Conservation (phyloP, 2,329 filamentous ascomycete genomes). For the Colletotrichum horii region DNA sequence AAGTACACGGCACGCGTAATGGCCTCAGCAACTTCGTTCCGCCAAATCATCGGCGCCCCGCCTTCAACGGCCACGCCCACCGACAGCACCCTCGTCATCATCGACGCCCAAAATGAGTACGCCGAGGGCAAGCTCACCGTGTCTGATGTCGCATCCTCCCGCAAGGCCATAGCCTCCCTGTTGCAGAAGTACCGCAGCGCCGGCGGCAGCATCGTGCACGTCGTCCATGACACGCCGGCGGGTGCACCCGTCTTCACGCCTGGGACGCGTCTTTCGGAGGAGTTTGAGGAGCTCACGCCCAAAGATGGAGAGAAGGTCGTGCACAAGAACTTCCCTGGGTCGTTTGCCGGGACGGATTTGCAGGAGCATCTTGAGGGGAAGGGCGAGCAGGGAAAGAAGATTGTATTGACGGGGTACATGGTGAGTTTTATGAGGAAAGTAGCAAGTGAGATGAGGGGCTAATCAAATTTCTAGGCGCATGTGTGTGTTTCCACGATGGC, state of each 20-base stretch:
- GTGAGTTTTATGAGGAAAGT: conserved; percentile 29
- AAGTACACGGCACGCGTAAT: neutral
- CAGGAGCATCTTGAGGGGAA: conserved; percentile 54
- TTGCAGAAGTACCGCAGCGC: conserved; percentile 65
- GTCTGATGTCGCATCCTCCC: conserved; percentile 55
- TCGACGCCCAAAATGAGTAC: conserved; percentile 76
- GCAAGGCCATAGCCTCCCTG: conserved; percentile 60
- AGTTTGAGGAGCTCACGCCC: conserved; percentile 65
- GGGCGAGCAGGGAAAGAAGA: conserved; percentile 59
- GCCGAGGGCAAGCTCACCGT: conserved; percentile 62
- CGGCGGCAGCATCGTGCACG: conserved; percentile 59
- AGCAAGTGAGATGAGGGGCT: neutral
- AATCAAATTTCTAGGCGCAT: conserved; percentile 55
- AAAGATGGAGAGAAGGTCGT: conserved; percentile 61
- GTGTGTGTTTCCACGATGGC: conserved; percentile 69
- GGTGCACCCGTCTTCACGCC: conserved; percentile 72
- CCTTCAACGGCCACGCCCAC: conserved; percentile 59
- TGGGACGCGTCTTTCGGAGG: conserved; percentile 61
- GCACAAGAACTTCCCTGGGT: conserved; percentile 61
- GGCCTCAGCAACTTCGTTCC: conserved; percentile 36
- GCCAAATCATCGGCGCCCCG: conserved; percentile 57
- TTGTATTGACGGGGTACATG: conserved; percentile 68
- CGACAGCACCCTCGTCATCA: conserved; percentile 69
- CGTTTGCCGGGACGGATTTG: conserved; percentile 66
- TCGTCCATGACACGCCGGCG: conserved; percentile 62